phyloP scores from a whole-genome alignment of 2,329 filamentous ascomycete genomes.

The Pseudogymnoascus sp. region DNA sequence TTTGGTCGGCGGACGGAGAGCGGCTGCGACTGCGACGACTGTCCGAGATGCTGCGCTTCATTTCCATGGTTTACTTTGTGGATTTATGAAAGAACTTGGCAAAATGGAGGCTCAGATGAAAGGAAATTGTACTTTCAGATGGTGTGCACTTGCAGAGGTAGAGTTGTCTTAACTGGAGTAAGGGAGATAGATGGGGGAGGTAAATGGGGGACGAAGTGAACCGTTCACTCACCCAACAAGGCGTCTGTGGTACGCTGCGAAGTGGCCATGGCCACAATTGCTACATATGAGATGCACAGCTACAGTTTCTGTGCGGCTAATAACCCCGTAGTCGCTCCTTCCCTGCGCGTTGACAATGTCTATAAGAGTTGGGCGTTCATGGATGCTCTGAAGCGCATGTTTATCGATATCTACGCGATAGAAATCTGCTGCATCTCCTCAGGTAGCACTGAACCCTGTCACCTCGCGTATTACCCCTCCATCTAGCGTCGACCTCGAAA shows the following conservation, averaged over 20 bases:
- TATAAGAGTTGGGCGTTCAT: neutral
- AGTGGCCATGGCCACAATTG: constrained; percentile 4
- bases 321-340: neutral
- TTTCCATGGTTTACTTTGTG: neutral
- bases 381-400: neutral
- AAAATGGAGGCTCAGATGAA: neutral
- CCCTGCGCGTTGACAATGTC: neutral
- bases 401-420: neutral
- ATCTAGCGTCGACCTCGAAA: constrained; percentile 5
- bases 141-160: neutral
- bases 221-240: constrained; percentile 2
- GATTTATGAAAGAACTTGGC: neutral
- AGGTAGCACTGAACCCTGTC: constrained; percentile 8
- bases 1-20: neutral
- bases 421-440: constrained; percentile 8
- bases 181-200: neutral
- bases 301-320: neutral
- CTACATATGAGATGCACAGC: neutral
- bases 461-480: constrained; percentile 8
- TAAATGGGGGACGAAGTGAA: neutral
- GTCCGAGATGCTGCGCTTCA: neutral
- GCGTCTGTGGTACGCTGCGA: neutral
- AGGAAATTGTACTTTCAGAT: neutral
- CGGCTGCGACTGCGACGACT: neutral
- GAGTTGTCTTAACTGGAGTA: neutral